A percentile compares a stretch with the other conserved stretches of the same genome.
Conservation (phyloP, 1,284 basidiomycete genomes). For the Cutaneotrichosporon sp. region DNA sequence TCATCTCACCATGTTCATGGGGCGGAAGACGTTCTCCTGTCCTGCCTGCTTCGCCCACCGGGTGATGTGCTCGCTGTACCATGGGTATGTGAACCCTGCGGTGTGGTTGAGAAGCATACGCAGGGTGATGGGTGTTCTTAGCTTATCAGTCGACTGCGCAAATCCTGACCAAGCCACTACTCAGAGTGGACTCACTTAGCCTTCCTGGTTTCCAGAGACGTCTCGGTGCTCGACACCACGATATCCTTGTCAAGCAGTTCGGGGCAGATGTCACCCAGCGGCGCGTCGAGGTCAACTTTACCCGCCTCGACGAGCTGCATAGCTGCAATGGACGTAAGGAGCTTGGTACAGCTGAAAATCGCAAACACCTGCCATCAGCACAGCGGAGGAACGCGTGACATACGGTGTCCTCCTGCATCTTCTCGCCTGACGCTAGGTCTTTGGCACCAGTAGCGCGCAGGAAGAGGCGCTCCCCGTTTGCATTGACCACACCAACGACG, state of each 20-base stretch:
- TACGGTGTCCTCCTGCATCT: no score
- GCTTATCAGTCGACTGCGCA: no score
- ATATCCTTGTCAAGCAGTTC: constrained; percentile 9
- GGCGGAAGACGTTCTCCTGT: no score
- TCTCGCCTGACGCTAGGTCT: no score
- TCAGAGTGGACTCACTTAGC: no score
- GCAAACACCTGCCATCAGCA: no score
- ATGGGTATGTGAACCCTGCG: constrained; percentile 9
- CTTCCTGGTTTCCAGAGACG: no score
- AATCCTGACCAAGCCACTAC: background rate
- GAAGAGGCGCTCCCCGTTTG: no score
- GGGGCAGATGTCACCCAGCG: constrained; percentile 18
- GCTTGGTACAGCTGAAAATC: constrained; percentile 20
- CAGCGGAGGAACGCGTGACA: no score
- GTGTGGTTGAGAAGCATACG: constrained; percentile 12
- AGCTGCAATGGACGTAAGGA: constrained; percentile 6
- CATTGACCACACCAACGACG: no score
- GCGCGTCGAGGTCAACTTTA: constrained; percentile 25
- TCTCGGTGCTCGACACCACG: no score
- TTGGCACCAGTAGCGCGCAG: background rate
- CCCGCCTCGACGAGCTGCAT: constrained; percentile 33
- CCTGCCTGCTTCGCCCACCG: constrained; percentile 10
- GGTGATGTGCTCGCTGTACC: constrained; percentile 17
- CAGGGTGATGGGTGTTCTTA: constrained; percentile 5
- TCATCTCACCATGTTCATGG: no score